phyloP scores from a whole-genome alignment of 2,329 filamentous ascomycete genomes.

The Aspergillus sp. region DNA sequence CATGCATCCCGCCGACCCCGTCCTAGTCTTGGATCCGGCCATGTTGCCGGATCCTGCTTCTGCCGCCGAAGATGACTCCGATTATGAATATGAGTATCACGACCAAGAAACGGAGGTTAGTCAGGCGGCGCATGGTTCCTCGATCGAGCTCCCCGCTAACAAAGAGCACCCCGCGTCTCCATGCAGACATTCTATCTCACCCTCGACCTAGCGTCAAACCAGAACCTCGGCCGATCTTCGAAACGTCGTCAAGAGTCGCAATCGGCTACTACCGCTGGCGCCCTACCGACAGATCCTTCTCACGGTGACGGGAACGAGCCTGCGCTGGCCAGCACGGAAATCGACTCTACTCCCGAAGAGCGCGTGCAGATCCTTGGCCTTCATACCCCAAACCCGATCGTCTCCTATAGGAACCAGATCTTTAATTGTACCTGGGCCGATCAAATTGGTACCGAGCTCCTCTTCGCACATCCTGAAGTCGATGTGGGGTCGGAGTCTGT shows the following conservation, averaged over 20 bases:
- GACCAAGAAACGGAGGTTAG: slow-evolving; percentile 52
- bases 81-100: slow-evolving; percentile 65
- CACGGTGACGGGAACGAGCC: slow-evolving; percentile 32
- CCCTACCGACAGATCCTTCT: slow-evolving; percentile 12
- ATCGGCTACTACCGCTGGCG: slow-evolving; percentile 5
- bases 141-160: not conserved
- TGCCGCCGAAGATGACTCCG: slow-evolving; percentile 43
- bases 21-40: slow-evolving; percentile 24
- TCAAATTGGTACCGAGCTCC: slow-evolving; percentile 79
- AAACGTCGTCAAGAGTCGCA: slow-evolving; percentile 27
- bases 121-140: not conserved
- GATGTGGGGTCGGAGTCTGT: slow-evolving; percentile 24
- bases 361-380: slow-evolving; percentile 79
- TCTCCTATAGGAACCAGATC: slow-evolving; percentile 75
- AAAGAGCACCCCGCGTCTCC: not conserved
- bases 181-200: slow-evolving; percentile 59
- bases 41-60: slow-evolving; percentile 20
- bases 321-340: slow-evolving; percentile 40
- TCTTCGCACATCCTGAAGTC: slow-evolving; percentile 57
- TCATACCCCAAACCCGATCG: slow-evolving; percentile 71
- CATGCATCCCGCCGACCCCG: slow-evolving; percentile 4
- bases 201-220: slow-evolving; percentile 54
- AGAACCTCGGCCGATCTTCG: slow-evolving; percentile 38
- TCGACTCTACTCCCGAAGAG: slow-evolving; percentile 25
- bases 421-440: slow-evolving; percentile 80